Evolutionary conservation across 805 yeast species (phyloP), one percentile per base, ranked within the genome.

Genomic region (Sugiyamaella americana): DNA sequence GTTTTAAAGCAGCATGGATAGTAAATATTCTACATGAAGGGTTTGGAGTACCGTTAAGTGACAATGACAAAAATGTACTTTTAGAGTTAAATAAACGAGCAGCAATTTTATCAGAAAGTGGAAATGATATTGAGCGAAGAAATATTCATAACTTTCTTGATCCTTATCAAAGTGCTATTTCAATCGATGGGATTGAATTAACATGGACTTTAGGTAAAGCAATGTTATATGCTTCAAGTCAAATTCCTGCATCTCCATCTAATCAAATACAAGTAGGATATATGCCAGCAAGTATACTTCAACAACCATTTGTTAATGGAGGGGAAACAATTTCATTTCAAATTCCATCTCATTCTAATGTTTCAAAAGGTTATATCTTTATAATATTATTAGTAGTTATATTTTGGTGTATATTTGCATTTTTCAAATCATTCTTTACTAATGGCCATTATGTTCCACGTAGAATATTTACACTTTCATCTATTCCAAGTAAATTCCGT

Each of bases 1-100:
- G 98, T 62, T 93, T 93, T 70, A 93, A 93, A 59, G 94, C 96
- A 3, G 80, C 86, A 48, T 93, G 98, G 98, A 88, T 93, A 2
- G 72, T 88, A 34, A 88, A 84, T 58, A 76, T 93, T 26, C 66
- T 93, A 22, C 96, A 87, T 61, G 96, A 89, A 54, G 98, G 98
- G 0, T 91, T 91, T 61, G 86, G 81, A 20, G 71, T 93, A 32
- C 98, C 98, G 2, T 35, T 17, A 19, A 60, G 62, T 2, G 54
- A 60, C 6, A 62, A 68, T 11, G 37, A 19, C 13, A 38, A 38
- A 17, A 36, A 57, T 36, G 4, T 71, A 66, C 40, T 41, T 18
- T 13, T 21, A 5, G 40, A 41, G 5, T 5, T 20, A 4, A 37
- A 35, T 13, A 20, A 23, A 23, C 22, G 41, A 16, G 29, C 41